Conservation (phyloP, 225 moss, liverwort and hornwort species). For the Marchantia paleacea region DNA sequence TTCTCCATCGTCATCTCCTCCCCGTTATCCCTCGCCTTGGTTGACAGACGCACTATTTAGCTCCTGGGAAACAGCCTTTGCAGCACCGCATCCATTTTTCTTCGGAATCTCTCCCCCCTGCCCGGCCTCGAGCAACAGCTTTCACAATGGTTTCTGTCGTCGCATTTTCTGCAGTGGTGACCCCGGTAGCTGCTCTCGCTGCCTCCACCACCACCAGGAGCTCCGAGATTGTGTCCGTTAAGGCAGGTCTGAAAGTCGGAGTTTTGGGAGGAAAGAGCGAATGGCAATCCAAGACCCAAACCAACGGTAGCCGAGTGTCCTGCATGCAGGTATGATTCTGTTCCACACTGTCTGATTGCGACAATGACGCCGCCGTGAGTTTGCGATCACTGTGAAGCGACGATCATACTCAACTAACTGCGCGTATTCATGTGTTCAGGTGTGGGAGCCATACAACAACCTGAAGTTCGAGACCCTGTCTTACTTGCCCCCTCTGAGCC, state of each 20-base stretch:
- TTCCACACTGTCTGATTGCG: too few species aligned
- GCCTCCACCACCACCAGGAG: neutral
- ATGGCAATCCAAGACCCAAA: constrained; percentile 34
- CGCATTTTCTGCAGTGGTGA: neutral
- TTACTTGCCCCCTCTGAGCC: constrained; percentile 32
- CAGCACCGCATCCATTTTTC: too few species aligned
- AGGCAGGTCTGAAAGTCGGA: neutral
- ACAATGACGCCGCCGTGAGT: too few species aligned
- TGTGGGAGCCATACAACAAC: constrained; percentile 38
- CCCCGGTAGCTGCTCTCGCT: neutral
- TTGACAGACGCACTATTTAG: too few species aligned
- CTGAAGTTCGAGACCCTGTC: constrained; percentile 45
- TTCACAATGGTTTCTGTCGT: constrained; percentile 33
- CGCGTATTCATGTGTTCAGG: constrained; percentile 20
- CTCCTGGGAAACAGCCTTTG: too few species aligned
- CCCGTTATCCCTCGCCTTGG: too few species aligned
- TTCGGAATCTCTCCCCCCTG: too few species aligned
- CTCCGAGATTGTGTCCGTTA: neutral
- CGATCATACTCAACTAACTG: too few species aligned
- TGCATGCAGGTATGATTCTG: constrained; percentile 16
- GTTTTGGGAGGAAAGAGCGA: constrained; percentile 1
- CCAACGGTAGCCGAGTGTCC: constrained; percentile 40
- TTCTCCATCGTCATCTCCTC: too few species aligned
- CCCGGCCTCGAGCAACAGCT: too few species aligned
- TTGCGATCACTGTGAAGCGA: too few species aligned